Evolutionary conservation across 768 basidiomycete genomes (phyloP).

Genomic region (Lactarius quietus): DNA sequence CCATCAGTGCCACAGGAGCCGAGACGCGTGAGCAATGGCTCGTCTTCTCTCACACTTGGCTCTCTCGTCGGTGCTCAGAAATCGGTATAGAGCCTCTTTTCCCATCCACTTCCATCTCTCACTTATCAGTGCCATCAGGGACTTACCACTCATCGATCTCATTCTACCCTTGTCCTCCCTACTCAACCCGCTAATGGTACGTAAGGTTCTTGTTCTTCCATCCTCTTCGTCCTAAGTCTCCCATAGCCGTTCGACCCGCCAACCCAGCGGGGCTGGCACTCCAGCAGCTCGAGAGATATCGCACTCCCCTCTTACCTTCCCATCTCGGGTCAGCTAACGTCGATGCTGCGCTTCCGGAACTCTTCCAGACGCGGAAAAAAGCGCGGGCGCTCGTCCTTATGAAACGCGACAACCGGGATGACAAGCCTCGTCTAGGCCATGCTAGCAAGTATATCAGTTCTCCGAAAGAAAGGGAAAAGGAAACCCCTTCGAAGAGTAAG

Average conservation of each 20-base stretch:
- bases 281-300: conserved; percentile 72
- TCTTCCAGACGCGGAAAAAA: conserved; percentile 54
- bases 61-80: conserved; percentile 27
- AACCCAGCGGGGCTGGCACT: conserved; percentile 64
- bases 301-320: conserved; percentile 74
- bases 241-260: conserved; percentile 33
- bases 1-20: conserved; percentile 37
- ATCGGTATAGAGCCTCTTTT: conserved; percentile 20
- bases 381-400: conserved; percentile 49
- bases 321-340: conserved; percentile 36
- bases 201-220: conserved; percentile 10
- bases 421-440: conserved; percentile 46
- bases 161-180: conserved; percentile 13
- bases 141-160: conserved; percentile 16
- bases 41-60: conserved; percentile 28
- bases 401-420: conserved; percentile 51
- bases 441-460: conserved; percentile 27
- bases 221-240: conserved; percentile 25
- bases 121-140: conserved; percentile 15
- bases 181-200: conserved; percentile 17
- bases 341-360: conserved; percentile 43
- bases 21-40: conserved; percentile 9
- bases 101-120: background rate
- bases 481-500: conserved; percentile 37
- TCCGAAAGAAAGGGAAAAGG: conserved; percentile 28